These are phyloP conservation scores for Neurospora sp. DNA, from an alignment of 495 filamentous ascomycete species.

Conservation along the genomic window DNA sequence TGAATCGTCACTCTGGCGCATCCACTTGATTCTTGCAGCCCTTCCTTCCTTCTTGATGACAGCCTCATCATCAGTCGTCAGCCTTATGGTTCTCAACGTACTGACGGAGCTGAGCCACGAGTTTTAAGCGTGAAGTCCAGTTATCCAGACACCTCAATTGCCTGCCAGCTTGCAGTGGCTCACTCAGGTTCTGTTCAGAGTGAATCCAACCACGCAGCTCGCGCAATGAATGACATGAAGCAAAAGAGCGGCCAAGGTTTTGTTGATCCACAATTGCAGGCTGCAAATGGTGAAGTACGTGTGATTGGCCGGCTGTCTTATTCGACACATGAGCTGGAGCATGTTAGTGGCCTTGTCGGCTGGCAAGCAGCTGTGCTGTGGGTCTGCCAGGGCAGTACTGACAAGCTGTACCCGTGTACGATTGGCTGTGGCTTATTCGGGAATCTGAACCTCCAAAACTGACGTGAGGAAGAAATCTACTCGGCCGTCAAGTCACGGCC, in stretches of 20 bases:
- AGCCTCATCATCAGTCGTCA: not conserved
- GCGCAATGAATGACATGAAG: not conserved
- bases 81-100: not conserved
- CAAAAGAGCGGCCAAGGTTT: not conserved
- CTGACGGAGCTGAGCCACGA: not conserved
- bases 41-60: not conserved
- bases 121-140: not conserved
- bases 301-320: not conserved
- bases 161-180: not conserved
- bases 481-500: slow-evolving; percentile 1
- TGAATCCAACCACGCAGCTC: not conserved
- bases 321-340: not conserved
- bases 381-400: slow-evolving; percentile 9
- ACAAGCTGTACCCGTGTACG: not conserved
- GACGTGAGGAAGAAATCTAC: slow-evolving; percentile 29
- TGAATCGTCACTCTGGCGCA: not conserved
- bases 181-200: not conserved
- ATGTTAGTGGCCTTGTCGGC: slow-evolving; percentile 5
- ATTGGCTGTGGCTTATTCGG: slow-evolving; percentile 26
- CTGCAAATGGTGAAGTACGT: not conserved
- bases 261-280: not conserved
- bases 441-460: slow-evolving; percentile 20
- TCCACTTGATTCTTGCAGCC: not conserved
- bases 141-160: not conserved
- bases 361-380: slow-evolving; percentile 16